These are phyloP conservation scores for Boletus semigastroideus DNA, from an alignment of 1,284 basidiomycete genomes.

Conservation along the genomic window DNA sequence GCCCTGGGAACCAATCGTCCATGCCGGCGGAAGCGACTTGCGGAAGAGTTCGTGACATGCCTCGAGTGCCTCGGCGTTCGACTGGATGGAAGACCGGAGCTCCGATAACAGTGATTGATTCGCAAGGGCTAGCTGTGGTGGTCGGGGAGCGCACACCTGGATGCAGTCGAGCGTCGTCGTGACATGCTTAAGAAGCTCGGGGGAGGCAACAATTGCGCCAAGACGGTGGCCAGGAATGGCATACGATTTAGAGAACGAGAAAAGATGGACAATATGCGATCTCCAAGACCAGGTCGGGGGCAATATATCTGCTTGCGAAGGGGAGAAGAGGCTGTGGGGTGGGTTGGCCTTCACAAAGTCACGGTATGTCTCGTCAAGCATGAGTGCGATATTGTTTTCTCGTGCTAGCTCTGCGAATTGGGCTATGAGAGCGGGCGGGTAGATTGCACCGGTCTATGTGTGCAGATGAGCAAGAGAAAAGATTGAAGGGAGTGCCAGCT, in stretches of 20 bases:
- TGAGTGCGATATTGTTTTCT: constrained; percentile 62
- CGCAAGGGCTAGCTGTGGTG: constrained; percentile 61
- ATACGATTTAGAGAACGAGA: constrained; percentile 84
- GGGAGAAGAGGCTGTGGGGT: constrained; percentile 57
- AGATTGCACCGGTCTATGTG: constrained; percentile 74
- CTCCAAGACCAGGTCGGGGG: constrained; percentile 49
- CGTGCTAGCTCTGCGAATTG: constrained; percentile 66
- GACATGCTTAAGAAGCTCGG: constrained; percentile 53
- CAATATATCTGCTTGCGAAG: background rate
- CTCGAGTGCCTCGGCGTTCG: constrained; percentile 51
- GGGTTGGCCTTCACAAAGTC: constrained; percentile 66
- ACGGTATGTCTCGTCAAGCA: constrained; percentile 88
- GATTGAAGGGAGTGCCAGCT: constrained; percentile 16
- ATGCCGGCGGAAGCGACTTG: constrained; percentile 43
- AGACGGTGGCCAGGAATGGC: constrained; percentile 85
- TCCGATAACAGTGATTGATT: constrained; percentile 13
- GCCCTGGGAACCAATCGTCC: constrained; percentile 67
- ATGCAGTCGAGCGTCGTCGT: constrained; percentile 76
- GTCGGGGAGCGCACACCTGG: constrained; percentile 76
- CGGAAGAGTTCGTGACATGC: constrained; percentile 63
- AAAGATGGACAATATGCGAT: constrained; percentile 66
- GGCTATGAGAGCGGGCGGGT: constrained; percentile 58
- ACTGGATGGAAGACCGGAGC: constrained; percentile 55
- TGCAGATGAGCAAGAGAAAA: constrained; percentile 1
- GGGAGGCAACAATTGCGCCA: constrained; percentile 72